Evolutionary conservation across 2,329 filamentous ascomycete species (phyloP).

Genomic region (Gremmenia infestans): DNA sequence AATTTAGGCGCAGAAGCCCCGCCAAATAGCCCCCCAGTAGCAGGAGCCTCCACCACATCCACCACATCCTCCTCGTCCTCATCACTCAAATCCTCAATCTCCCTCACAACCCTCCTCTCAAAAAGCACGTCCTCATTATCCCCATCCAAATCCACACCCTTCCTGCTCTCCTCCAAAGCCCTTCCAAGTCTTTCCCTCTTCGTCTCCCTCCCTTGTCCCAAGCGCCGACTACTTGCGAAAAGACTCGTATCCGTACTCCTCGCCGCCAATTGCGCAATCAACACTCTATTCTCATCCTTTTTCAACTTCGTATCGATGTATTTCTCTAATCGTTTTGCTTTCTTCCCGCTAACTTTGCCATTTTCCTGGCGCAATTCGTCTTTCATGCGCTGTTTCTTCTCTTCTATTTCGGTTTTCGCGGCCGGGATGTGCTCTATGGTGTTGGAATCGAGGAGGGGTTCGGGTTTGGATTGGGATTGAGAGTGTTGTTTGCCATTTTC

Average conservation of each 20-base stretch:
- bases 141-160: conserved; percentile 46
- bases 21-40: conserved; percentile 9
- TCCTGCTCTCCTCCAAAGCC: conserved; percentile 58
- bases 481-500: conserved; percentile 36
- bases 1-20: conserved; percentile 7
- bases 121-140: conserved; percentile 50
- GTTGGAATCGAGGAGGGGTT: conserved; percentile 47
- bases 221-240: conserved; percentile 69
- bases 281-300: conserved; percentile 83
- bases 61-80: conserved; percentile 22
- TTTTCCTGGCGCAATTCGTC: conserved; percentile 48
- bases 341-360: conserved; percentile 56
- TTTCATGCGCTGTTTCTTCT: conserved; percentile 51
- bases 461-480: conserved; percentile 1
- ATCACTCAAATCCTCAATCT: conserved; percentile 31
- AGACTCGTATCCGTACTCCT: conserved; percentile 77
- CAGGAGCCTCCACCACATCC: conserved; percentile 5
- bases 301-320: conserved; percentile 84
- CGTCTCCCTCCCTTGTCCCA: conserved; percentile 68
- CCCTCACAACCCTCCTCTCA: conserved; percentile 32
- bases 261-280: conserved; percentile 77
- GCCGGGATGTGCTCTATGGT: conserved; percentile 45
- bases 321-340: conserved; percentile 62
- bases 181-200: conserved; percentile 64
- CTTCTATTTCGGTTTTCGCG: conserved; percentile 42